These are phyloP conservation scores for Didymella segeticola DNA, from an alignment of 2,329 filamentous ascomycete genomes.

Conservation along the genomic window DNA sequence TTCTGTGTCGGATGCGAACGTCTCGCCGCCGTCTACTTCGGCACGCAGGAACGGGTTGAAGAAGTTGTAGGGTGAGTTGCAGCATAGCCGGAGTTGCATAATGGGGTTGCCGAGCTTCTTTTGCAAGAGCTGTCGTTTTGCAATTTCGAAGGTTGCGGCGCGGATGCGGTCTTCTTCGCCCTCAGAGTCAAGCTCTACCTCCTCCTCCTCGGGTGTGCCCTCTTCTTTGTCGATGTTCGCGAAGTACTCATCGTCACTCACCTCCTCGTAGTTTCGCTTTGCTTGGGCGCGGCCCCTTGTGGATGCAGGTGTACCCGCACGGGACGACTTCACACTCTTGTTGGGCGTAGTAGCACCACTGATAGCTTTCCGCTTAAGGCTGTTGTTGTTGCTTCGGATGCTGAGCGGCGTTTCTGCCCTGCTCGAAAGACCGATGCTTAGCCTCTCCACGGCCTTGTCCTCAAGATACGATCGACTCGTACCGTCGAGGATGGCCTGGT, in stretches of 20 bases:
- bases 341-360: constrained; percentile 57
- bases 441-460: constrained; percentile 73
- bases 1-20: constrained; percentile 55
- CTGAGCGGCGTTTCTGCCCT: constrained; percentile 58
- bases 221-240: constrained; percentile 70
- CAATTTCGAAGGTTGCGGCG: constrained; percentile 73
- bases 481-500: constrained; percentile 72
- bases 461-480: constrained; percentile 68
- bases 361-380: constrained; percentile 64
- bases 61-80: constrained; percentile 95
- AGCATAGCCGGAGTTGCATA: constrained; percentile 89
- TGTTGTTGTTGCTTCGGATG: constrained; percentile 53
- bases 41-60: constrained; percentile 77
- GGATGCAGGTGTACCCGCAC: constrained; percentile 73
- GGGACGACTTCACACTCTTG: constrained; percentile 79
- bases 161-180: constrained; percentile 69
- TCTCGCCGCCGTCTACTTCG: constrained; percentile 59
- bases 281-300: constrained; percentile 60
- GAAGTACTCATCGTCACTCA: constrained; percentile 88
- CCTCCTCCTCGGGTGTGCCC: constrained; percentile 50
- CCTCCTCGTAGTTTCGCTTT: constrained; percentile 68
- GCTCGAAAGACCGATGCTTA: constrained; percentile 55
- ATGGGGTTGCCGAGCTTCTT: constrained; percentile 95
- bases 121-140: constrained; percentile 83
- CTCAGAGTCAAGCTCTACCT: constrained; percentile 53